Evolutionary conservation across 768 basidiomycete genomes (phyloP), one percentile per base, ranked within the genome.

Genomic region (Lactarius psammicola): DNA sequence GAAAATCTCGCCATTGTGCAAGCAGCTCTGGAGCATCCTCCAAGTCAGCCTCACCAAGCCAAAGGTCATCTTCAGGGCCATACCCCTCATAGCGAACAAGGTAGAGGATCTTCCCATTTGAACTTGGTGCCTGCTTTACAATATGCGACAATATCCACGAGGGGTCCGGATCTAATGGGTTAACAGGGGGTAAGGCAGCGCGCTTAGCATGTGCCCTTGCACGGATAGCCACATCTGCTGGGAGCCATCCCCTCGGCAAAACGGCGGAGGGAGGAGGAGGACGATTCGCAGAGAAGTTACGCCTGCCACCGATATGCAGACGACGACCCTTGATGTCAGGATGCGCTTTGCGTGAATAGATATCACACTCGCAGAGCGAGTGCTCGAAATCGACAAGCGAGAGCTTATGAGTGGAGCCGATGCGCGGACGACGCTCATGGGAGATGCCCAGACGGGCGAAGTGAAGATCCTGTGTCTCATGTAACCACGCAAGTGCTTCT

Each of bases 341-440:
- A 72, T 85, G 82, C 23, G 75, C 78, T n/a, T 76, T 77, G 55
- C 90, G 87, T 49, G 85, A 79, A 71, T 92, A 92, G 72, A 92
- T 90, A 76, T 91, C 88, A 54, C 88, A 80, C 73, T 93, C 91
- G 76, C 91, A 93, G 18, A 92, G 76, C 1, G 86, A 80, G 73
- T 93, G 91, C 76, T 93, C 91, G 60, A 92, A 78, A 73, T 93
- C 91, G 42, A 85, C 84, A 57, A 90, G 76, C 69, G 88, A 84
- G 8, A 83, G 82, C 15, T 72, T 72, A 1, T 65, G 66, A 3
- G 69, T 60, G 15, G 67, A 60, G 20, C 62, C 68, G 31, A 77
- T 67, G 49, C 70, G 62, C 38, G 76, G 78, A 53, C 73, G 68
- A 31, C 69, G 65, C 40, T 64, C 34, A 7, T 69, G 64, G 59